A percentile compares a stretch with the other conserved stretches of the same genome.
phyloP scores from a whole-genome alignment of 257 asterid genomes.

The Ilex asprella region DNA sequence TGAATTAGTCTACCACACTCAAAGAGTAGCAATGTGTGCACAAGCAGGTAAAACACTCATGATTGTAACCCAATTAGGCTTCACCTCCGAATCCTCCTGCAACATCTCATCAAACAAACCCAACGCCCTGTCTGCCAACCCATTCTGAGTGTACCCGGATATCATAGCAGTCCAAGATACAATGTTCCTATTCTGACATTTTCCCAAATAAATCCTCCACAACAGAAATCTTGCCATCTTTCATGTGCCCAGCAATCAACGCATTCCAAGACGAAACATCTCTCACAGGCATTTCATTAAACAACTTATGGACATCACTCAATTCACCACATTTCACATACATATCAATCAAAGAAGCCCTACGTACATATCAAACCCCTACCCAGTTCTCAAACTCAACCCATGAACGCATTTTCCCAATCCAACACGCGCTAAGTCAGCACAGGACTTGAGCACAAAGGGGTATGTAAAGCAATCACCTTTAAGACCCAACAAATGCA shows the following conservation, averaged over 20 bases:
- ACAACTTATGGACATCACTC: conserved; percentile 44
- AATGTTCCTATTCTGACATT: conserved; percentile 47
- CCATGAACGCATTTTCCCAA: conserved; percentile 53
- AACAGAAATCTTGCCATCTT: conserved; percentile 38
- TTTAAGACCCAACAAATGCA: conserved; percentile 43
- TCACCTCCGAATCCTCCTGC: conserved; percentile 35
- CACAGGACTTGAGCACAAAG: conserved; percentile 63
- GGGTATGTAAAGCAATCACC: conserved; percentile 80
- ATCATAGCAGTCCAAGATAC: conserved; percentile 89
- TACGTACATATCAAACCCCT: conserved; percentile 47
- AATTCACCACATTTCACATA: conserved; percentile 60
- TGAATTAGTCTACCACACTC: conserved; percentile 60
- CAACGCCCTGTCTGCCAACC: conserved; percentile 47
- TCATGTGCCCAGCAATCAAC: conserved; percentile 70
- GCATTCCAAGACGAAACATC: conserved; percentile 70
- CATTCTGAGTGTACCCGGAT: conserved; percentile 83
- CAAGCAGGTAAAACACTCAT: conserved; percentile 83
- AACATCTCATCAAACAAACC: conserved; percentile 55
- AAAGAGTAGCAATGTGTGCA: conserved; percentile 50
- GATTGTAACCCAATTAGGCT: conserved; percentile 82
- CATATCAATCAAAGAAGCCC: conserved; percentile 70
- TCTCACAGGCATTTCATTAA: conserved; percentile 59
- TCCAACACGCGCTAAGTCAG: conserved; percentile 24
- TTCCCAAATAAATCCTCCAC: conserved; percentile 49
- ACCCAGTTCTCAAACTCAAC: conserved; percentile 50